Conservation (phyloP, 1,284 basidiomycete species). For the Cerioporus squamosus region DNA sequence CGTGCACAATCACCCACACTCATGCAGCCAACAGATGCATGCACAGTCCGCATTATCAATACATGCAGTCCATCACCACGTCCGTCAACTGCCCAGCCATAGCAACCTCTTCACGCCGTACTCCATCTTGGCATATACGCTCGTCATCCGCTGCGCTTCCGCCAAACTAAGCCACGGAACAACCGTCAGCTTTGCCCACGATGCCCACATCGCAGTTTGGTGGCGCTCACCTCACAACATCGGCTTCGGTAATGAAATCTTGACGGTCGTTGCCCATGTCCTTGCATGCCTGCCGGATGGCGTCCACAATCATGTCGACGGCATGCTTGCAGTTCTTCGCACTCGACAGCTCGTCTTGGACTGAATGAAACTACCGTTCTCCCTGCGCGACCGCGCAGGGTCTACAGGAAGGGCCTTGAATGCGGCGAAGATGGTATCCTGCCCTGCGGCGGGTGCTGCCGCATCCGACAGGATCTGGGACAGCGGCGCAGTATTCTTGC, state of each 20-base stretch:
- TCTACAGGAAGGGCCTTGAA: slow-evolving; percentile 80
- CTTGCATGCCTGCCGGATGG: slow-evolving; percentile 70
- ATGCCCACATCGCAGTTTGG: not conserved
- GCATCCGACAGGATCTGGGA: slow-evolving; percentile 40
- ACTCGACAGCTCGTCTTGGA: slow-evolving; percentile 61
- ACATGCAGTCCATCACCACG: not conserved
- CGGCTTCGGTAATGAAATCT: slow-evolving; percentile 63
- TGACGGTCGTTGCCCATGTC: slow-evolving; percentile 56
- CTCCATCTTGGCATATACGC: slow-evolving; percentile 87
- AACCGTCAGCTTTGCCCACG: slow-evolving; percentile 14
- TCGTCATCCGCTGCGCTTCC: slow-evolving; percentile 84
- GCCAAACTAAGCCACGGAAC: slow-evolving; percentile 52
- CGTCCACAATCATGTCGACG: slow-evolving; percentile 74
- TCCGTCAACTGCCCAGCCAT: slow-evolving; percentile 73
- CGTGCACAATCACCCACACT: slow-evolving; percentile 9
- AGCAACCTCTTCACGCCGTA: slow-evolving; percentile 87
- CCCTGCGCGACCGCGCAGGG: slow-evolving; percentile 57
- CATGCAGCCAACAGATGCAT: slow-evolving; percentile 11
- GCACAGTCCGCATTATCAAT: slow-evolving; percentile 9
- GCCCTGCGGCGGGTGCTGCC: slow-evolving; percentile 35
- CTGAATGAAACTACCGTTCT: slow-evolving; percentile 58
- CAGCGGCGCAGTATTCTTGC: slow-evolving; percentile 30
- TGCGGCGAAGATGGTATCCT: slow-evolving; percentile 58
- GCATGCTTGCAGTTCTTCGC: slow-evolving; percentile 78
- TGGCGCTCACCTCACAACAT: slow-evolving; percentile 76